These are phyloP conservation scores for Talinum fruticosum DNA, from an alignment of 148 eudicot species.

Conservation along the genomic window DNA sequence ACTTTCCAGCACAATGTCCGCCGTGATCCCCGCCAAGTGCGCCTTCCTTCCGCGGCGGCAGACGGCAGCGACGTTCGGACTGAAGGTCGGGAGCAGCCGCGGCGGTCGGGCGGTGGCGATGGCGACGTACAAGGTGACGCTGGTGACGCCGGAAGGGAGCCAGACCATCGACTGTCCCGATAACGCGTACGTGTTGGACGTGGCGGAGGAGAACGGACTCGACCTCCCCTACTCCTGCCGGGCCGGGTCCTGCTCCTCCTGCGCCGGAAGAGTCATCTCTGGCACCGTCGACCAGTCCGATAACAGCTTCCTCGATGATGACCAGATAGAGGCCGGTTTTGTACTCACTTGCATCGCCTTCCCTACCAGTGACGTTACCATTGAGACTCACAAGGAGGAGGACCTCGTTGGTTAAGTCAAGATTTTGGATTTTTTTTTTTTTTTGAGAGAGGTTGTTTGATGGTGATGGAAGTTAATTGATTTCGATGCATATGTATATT, in stretches of 20 bases:
- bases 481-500: too few species aligned
- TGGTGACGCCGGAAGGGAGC: slow-evolving; percentile 48
- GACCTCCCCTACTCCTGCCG: slow-evolving; percentile 89
- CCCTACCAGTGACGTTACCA: slow-evolving; percentile 47
- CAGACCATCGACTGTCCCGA: slow-evolving; percentile 46
- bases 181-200: slow-evolving; percentile 61
- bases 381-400: slow-evolving; percentile 86
- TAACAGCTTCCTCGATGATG: slow-evolving; percentile 74
- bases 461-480: too few species aligned
- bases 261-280: slow-evolving; percentile 52
- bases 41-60: not conserved
- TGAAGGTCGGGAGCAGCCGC: slow-evolving; percentile 29
- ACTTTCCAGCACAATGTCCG: too few species aligned
- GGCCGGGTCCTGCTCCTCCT: slow-evolving; percentile 81
- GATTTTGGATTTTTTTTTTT: too few species aligned
- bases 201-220: slow-evolving; percentile 54
- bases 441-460: too few species aligned
- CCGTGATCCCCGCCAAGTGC: slow-evolving; percentile 33
- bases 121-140: slow-evolving; percentile 61
- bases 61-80: slow-evolving; percentile 35
- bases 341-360: slow-evolving; percentile 83
- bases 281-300: slow-evolving; percentile 74
- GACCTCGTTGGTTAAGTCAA: slow-evolving; percentile 43
- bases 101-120: slow-evolving; percentile 40
- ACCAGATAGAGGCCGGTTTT: slow-evolving; percentile 50